Evolutionary conservation across 257 asterid species (phyloP).

Genomic region (Solanum piurae): DNA sequence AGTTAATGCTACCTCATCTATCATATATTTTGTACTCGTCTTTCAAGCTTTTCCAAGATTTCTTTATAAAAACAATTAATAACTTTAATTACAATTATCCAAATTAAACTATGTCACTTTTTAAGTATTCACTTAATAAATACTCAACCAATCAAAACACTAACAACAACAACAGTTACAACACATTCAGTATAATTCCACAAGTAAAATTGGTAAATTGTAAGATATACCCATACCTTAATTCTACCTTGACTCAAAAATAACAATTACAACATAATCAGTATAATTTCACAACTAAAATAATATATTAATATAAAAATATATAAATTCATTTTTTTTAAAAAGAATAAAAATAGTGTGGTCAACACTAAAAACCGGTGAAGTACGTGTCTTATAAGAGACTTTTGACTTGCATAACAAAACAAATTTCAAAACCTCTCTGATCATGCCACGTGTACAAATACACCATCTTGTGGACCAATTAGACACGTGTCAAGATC

Average conservation of each 20-base stretch:
- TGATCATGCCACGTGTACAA: background rate
- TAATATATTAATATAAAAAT: background rate
- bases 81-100: background rate
- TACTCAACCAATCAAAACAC: background rate
- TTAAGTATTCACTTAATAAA: background rate
- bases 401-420: background rate
- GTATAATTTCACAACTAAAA: too few species aligned
- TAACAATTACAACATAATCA: too few species aligned
- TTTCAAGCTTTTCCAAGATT: background rate
- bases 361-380: background rate
- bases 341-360: background rate
- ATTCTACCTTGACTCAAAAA: background rate
- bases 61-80: background rate
- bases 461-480: background rate
- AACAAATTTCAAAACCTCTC: background rate
- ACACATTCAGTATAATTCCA: background rate
- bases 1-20: background rate
- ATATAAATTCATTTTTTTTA: background rate
- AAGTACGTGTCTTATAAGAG: background rate
- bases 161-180: background rate
- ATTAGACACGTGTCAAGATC: background rate
- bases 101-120: background rate
- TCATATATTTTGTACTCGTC: background rate
- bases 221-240: too few species aligned
- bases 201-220: accelerated